phyloP scores from a whole-genome alignment of 495 filamentous ascomycete genomes.

The Neurospora pannonica region DNA sequence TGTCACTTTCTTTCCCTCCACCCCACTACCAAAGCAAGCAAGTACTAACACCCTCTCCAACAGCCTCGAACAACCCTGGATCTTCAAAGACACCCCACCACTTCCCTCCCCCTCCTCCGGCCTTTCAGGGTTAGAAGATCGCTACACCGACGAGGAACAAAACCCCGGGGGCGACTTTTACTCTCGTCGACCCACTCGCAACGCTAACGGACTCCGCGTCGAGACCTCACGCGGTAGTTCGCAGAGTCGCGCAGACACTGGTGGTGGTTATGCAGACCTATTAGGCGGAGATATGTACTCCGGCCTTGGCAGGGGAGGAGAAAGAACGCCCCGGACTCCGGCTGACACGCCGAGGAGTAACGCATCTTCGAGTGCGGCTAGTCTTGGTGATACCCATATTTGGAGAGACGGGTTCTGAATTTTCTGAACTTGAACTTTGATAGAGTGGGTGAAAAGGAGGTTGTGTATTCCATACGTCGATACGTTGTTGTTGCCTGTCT shows the following conservation, averaged over 20 bases:
- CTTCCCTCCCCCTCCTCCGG: slow-evolving; percentile 2
- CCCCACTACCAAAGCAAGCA: too few relatives aligned
- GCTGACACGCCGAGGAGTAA: slow-evolving; percentile 5
- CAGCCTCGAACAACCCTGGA: slow-evolving; percentile 43
- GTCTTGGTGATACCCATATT: slow-evolving; percentile 47
- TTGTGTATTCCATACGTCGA: background rate
- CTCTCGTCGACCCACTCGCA: background rate
- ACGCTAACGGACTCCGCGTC: background rate
- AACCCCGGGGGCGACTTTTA: background rate
- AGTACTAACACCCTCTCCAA: too few relatives aligned
- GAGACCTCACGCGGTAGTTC: background rate
- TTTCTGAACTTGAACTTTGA: background rate
- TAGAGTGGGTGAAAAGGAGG: background rate
- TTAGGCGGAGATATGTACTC: background rate
- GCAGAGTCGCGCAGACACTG: background rate
- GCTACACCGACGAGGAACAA: background rate
- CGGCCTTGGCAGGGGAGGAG: slow-evolving; percentile 2
- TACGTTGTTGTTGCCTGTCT: background rate
- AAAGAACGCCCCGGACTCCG: slow-evolving; percentile 1
- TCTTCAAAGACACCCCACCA: slow-evolving; percentile 41
- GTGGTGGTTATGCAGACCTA: background rate
- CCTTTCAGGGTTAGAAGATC: background rate
- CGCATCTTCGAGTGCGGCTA: slow-evolving; percentile 33
- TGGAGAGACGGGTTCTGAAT: slow-evolving; percentile 29
- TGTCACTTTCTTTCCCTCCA: background rate